Percentiles rank a stretch among this genome's conserved stretches.
Conservation (phyloP, 352 stramenopile species). For the Aphanomyces euteiches region DNA sequence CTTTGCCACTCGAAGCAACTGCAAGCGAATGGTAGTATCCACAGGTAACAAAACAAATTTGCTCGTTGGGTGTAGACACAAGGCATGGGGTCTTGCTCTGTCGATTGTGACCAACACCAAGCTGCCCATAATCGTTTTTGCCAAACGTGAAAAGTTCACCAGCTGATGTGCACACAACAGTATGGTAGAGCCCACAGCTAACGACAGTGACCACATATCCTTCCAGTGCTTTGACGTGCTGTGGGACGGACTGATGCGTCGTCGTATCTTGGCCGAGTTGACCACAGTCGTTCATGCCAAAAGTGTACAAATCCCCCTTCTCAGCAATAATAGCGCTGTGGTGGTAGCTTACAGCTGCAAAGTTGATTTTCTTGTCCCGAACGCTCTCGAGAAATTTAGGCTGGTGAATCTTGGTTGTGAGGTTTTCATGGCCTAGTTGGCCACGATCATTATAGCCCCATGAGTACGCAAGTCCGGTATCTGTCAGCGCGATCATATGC, state of each 20-base stretch:
- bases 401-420: slow-evolving; percentile 78
- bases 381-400: slow-evolving; percentile 81
- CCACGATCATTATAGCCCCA: slow-evolving; percentile 87
- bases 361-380: slow-evolving; percentile 79
- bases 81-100: slow-evolving; percentile 67
- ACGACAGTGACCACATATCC: slow-evolving; percentile 72
- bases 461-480: slow-evolving; percentile 74
- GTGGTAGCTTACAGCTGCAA: slow-evolving; percentile 80
- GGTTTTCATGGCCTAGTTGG: slow-evolving; percentile 80
- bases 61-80: slow-evolving; percentile 60
- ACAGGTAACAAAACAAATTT: slow-evolving; percentile 75
- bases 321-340: slow-evolving; percentile 77
- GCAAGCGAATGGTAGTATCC: slow-evolving; percentile 83
- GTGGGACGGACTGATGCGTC: slow-evolving; percentile 63
- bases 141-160: slow-evolving; percentile 75
- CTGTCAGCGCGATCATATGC: slow-evolving; percentile 82
- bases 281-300: slow-evolving; percentile 87
- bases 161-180: slow-evolving; percentile 60
- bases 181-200: slow-evolving; percentile 80
- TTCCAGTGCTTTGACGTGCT: slow-evolving; percentile 73
- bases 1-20: slow-evolving; percentile 58
- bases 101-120: slow-evolving; percentile 72
- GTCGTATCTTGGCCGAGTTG: slow-evolving; percentile 81
- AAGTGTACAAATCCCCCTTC: slow-evolving; percentile 75
- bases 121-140: slow-evolving; percentile 86